These are phyloP conservation scores for Akanthomyces dipterigenus DNA, from an alignment of 2,329 filamentous ascomycete species.

Conservation along the genomic window DNA sequence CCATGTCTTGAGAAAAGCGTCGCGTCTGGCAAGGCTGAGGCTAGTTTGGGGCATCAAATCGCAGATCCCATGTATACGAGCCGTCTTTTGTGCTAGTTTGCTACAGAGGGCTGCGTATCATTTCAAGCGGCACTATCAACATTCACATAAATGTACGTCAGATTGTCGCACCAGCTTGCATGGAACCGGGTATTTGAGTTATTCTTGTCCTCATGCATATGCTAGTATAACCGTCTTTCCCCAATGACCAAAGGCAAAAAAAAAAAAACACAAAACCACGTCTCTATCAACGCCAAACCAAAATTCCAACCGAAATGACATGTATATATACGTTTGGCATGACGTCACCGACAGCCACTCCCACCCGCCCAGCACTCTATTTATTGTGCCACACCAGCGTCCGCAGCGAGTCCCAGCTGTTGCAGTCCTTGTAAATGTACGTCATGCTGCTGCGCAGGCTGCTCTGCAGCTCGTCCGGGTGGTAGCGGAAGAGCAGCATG, in stretches of 20 bases:
- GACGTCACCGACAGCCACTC: not conserved
- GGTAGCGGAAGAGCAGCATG: constrained; percentile 91
- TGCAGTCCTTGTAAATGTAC: constrained; percentile 89
- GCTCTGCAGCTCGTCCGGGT: constrained; percentile 84
- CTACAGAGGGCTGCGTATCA: too few relatives aligned
- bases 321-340: not conserved
- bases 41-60: too few relatives aligned
- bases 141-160: too few relatives aligned
- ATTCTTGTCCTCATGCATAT: constrained; percentile 1
- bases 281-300: not conserved
- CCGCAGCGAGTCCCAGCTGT: constrained; percentile 80
- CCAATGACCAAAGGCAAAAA: not conserved
- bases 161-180: not conserved
- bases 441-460: constrained; percentile 93
- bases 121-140: too few relatives aligned
- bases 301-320: not conserved
- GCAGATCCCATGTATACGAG: too few relatives aligned
- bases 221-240: not conserved
- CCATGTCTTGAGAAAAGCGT: too few relatives aligned
- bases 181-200: not conserved
- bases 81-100: too few relatives aligned
- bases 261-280: not conserved
- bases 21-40: too few relatives aligned
- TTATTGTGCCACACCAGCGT: constrained; percentile 85
- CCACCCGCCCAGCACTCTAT: constrained; percentile 25